Evolutionary conservation across 805 yeast genomes (phyloP).

Genomic region (Alloascoidea hylecoeti): DNA sequence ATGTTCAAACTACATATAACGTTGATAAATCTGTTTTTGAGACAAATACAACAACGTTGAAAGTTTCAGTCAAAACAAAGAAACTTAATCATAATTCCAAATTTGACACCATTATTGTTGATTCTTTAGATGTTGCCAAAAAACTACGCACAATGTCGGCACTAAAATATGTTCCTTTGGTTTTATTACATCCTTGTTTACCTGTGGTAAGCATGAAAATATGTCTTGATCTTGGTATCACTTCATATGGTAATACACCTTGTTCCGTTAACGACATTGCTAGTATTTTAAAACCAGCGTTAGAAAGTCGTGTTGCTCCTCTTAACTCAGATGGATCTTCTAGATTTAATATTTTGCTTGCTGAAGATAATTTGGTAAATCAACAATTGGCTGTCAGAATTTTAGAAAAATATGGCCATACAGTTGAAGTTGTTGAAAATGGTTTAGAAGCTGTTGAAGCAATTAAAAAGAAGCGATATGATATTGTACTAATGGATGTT

Average conservation of each 20-base stretch:
- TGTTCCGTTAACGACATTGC: conserved; percentile 74
- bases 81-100: conserved; percentile 15
- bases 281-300: conserved; percentile 70
- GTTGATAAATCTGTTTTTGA: conserved; percentile 20
- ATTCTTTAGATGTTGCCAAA: conserved; percentile 62
- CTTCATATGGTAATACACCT: conserved; percentile 82
- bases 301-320: conserved; percentile 72
- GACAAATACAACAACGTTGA: conserved; percentile 15
- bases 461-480: conserved; percentile 50
- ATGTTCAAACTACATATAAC: conserved; percentile 43
- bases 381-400: conserved; percentile 81
- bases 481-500: conserved; percentile 83
- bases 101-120: conserved; percentile 74
- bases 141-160: conserved; percentile 56
- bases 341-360: conserved; percentile 60
- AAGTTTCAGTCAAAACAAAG: conserved; percentile 23
- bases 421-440: conserved; percentile 74
- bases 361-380: conserved; percentile 80
- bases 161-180: conserved; percentile 76
- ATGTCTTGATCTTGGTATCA: conserved; percentile 76
- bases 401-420: conserved; percentile 75
- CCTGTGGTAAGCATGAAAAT: conserved; percentile 69
- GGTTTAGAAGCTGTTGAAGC: conserved; percentile 77
- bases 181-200: conserved; percentile 58
- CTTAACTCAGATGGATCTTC: conserved; percentile 67